These are phyloP conservation scores for Nakazawaea wyomingensis DNA, from an alignment of 805 yeast species.

Conservation along the genomic window DNA sequence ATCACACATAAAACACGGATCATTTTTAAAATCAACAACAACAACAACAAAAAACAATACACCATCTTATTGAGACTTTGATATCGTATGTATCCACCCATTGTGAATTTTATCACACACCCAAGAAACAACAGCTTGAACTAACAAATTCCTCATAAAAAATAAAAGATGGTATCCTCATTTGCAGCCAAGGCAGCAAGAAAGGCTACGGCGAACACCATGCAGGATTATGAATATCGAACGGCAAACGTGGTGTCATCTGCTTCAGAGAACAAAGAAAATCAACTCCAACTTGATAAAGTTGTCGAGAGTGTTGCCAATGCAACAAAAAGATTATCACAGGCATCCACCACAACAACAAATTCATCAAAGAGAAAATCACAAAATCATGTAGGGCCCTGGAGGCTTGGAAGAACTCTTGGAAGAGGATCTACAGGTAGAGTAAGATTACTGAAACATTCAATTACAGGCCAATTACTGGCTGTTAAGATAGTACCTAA, in stretches of 20 bases:
- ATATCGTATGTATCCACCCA: too few species aligned
- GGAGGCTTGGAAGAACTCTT: conserved; percentile 91
- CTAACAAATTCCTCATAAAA: neutral
- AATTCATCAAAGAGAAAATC: conserved; percentile 29
- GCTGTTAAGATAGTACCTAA: conserved; percentile 97
- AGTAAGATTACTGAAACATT: conserved; percentile 86
- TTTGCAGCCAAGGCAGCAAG: conserved; percentile 12
- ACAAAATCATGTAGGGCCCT: conserved; percentile 73
- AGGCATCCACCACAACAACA: conserved; percentile 17
- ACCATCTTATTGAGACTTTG: too few species aligned
- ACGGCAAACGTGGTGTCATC: conserved; percentile 5
- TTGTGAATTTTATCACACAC: too few species aligned
- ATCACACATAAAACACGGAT: too few species aligned
- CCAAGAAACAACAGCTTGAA: too few species aligned
- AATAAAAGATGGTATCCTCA: conserved; percentile 5
- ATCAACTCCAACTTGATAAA: conserved; percentile 49
- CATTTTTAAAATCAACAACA: too few species aligned
- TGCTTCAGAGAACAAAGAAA: conserved; percentile 6
- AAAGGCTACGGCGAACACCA: conserved; percentile 2
- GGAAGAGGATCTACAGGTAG: conserved; percentile 98
- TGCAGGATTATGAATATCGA: neutral
- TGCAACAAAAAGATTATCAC: conserved; percentile 28
- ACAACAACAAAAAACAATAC: too few species aligned
- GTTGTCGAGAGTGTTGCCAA: conserved; percentile 32
- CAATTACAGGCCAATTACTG: conserved; percentile 79